Conservation (phyloP, 2,329 filamentous ascomycete species). For the Scytalidium lignicola region DNA sequence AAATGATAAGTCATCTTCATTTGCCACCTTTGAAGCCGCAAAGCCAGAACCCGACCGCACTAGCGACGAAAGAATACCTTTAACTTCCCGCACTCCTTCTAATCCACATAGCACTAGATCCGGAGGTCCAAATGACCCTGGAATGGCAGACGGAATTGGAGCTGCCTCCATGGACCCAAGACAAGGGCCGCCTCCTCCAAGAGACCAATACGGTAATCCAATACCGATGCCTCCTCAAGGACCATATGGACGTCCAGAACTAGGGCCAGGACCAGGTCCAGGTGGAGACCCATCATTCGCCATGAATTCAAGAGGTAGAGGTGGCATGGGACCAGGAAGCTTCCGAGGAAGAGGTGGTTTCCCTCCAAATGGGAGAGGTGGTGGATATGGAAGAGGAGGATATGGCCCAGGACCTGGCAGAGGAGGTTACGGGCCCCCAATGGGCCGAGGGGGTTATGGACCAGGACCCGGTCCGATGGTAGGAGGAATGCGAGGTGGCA, state of each 20-base stretch:
- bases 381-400: conserved; percentile 37
- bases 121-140: conserved; percentile 3
- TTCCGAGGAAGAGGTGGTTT: conserved; percentile 16
- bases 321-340: conserved; percentile 17
- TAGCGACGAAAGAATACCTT: conserved; percentile 66
- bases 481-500: conserved; percentile 7
- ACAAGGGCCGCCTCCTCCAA: conserved; percentile 27
- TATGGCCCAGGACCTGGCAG: conserved; percentile 35
- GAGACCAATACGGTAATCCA: conserved; percentile 63
- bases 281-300: conserved; percentile 38
- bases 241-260: conserved; percentile 36
- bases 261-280: conserved; percentile 32
- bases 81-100: conserved; percentile 61
- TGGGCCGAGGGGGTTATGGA: conserved; percentile 14
- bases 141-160: conserved; percentile 18
- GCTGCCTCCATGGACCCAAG: conserved; percentile 11
- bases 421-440: conserved; percentile 19
- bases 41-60: conserved; percentile 52
- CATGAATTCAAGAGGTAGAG: conserved; percentile 21
- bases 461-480: conserved; percentile 11
- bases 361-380: conserved; percentile 28
- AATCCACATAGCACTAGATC: conserved; percentile 37
- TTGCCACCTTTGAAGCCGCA: conserved; percentile 57
- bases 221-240: conserved; percentile 25
- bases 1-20: conserved; percentile 45